Conservation (phyloP, 2,329 filamentous ascomycete species). For the Claviceps cyperi region DNA sequence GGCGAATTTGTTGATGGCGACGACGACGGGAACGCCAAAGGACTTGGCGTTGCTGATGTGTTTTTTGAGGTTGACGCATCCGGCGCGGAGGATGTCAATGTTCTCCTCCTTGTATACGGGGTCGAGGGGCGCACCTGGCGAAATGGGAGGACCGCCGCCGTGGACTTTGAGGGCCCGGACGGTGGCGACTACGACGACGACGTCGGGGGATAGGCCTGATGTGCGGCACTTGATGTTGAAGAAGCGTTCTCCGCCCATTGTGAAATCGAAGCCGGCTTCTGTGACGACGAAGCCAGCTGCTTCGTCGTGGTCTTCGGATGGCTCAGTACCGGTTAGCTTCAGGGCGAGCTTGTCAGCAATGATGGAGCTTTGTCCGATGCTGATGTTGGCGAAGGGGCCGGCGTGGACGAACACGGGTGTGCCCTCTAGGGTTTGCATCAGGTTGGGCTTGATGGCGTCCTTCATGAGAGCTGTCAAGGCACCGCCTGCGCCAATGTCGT, state of each 20-base stretch:
- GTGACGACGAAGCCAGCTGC: constrained; percentile 91
- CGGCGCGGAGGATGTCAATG: constrained; percentile 73
- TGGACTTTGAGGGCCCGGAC: constrained; percentile 94
- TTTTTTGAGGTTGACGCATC: constrained; percentile 89
- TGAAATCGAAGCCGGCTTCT: constrained; percentile 97
- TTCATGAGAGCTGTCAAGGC: constrained; percentile 91
- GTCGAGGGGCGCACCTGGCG: constrained; percentile 69
- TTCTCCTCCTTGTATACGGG: constrained; percentile 90
- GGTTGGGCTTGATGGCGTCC: constrained; percentile 95
- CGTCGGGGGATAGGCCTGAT: constrained; percentile 82
- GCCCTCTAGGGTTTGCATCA: constrained; percentile 96
- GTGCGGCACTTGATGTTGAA: constrained; percentile 99
- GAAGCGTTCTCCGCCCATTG: constrained; percentile 98
- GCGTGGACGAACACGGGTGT: constrained; percentile 97
- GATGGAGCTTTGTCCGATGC: constrained; percentile 90
- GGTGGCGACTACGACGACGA: constrained; percentile 88
- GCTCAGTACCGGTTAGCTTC: constrained; percentile 89
- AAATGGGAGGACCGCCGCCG: constrained; percentile 87
- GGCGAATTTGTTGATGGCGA: constrained; percentile 92
- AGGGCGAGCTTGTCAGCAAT: constrained; percentile 89
- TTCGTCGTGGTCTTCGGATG: constrained; percentile 67
- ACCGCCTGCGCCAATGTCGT: constrained; percentile 86
- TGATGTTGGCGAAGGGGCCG: constrained; percentile 96
- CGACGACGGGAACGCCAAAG: constrained; percentile 87
- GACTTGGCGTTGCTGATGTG: constrained; percentile 81